phyloP scores from a whole-genome alignment of 345 rosid genomes.

The Streptanthus diversifolius region DNA sequence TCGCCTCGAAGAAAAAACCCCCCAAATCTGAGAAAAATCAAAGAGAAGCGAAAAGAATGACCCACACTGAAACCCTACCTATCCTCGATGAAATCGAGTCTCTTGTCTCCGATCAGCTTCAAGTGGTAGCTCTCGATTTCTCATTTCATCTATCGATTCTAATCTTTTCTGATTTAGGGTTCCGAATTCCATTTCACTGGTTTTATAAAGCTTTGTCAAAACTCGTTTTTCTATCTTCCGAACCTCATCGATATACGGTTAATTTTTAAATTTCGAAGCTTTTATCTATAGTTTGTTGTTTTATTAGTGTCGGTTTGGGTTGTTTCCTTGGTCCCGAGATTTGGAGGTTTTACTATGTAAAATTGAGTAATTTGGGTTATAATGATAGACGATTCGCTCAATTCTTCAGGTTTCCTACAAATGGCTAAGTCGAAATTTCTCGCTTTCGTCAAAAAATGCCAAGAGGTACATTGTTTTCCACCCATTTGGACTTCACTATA shows the following conservation, averaged over 20 bases:
- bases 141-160: not conserved
- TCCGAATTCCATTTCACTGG: conserved; percentile 3
- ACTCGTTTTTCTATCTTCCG: not conserved
- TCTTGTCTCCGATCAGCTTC: conserved; percentile 72
- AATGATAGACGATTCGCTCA: not conserved
- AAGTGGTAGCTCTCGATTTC: conserved; percentile 52
- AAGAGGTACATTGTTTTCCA: conserved; percentile 49
- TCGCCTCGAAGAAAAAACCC: conserved; percentile 21
- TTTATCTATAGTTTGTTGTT: not conserved
- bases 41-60: conserved; percentile 25
- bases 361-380: not conserved
- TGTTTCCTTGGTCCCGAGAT: not conserved
- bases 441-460: conserved; percentile 66
- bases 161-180: conserved; percentile 5
- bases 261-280: conserved; percentile 1
- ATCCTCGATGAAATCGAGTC: conserved; percentile 62
- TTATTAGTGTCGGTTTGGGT: not conserved
- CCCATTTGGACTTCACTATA: not conserved
- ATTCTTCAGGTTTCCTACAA: conserved; percentile 78
- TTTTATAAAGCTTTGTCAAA: not conserved
- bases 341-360: not conserved
- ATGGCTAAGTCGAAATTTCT: conserved; percentile 90
- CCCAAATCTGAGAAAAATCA: conserved; percentile 27
- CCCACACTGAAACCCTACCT: conserved; percentile 64
- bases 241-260: not conserved